phyloP scores from a whole-genome alignment of 371 early-diverging fungal species.

The Rhizomucor pusillus region DNA sequence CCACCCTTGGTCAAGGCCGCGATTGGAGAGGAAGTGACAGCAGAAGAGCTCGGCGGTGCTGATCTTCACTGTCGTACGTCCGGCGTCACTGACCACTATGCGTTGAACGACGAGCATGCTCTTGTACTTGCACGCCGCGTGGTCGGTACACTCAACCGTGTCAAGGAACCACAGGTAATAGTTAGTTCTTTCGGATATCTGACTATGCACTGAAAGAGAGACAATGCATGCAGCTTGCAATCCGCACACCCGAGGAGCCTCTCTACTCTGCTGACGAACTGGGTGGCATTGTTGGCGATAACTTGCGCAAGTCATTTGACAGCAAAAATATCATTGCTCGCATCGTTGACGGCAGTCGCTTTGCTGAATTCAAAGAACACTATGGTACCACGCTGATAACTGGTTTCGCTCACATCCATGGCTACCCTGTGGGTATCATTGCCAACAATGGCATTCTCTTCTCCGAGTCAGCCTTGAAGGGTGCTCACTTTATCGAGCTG shows the following conservation, averaged over 20 bases:
- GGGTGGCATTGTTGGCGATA: slow-evolving; percentile 95
- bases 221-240: slow-evolving; percentile 38
- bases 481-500: slow-evolving; percentile 97
- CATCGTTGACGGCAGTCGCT: slow-evolving; percentile 92
- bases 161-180: slow-evolving; percentile 58
- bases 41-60: slow-evolving; percentile 96
- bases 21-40: slow-evolving; percentile 93
- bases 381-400: slow-evolving; percentile 94
- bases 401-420: slow-evolving; percentile 91
- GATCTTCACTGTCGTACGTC: slow-evolving; percentile 95
- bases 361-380: slow-evolving; percentile 94
- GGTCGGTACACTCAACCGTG: slow-evolving; percentile 82
- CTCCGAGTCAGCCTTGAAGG: slow-evolving; percentile 94
- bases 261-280: slow-evolving; percentile 84
- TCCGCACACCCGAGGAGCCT: slow-evolving; percentile 72
- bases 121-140: slow-evolving; percentile 83
- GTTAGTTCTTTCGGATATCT: neutral
- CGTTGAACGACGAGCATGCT: slow-evolving; percentile 91
- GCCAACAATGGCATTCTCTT: slow-evolving; percentile 98
- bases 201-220: neutral
- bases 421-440: slow-evolving; percentile 94
- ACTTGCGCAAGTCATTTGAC: slow-evolving; percentile 89
- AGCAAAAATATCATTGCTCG: slow-evolving; percentile 94
- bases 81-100: slow-evolving; percentile 96
- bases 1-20: slow-evolving; percentile 97